Conservation (phyloP, 345 rosid genomes). For the Eucalyptus albens region DNA sequence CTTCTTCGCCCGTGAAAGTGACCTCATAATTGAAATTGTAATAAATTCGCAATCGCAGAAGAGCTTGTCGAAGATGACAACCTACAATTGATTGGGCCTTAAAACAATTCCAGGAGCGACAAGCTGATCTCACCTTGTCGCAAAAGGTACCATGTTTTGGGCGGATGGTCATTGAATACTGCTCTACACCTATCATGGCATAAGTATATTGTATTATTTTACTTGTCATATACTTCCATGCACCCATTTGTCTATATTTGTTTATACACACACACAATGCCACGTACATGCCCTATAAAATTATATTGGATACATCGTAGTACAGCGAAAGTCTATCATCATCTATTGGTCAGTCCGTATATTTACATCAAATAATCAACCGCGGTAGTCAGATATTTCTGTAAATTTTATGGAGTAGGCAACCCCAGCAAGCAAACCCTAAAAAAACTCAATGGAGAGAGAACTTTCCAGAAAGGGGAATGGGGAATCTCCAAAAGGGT, state of each 20-base stretch:
- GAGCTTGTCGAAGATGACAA: background rate
- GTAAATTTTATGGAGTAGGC: background rate
- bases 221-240: background rate
- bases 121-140: background rate
- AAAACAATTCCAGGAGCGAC: background rate
- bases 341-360: background rate
- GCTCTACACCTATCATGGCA: background rate
- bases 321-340: background rate
- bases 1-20: background rate
- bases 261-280: background rate
- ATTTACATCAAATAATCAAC: background rate
- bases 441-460: background rate
- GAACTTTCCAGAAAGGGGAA: conserved; percentile 1
- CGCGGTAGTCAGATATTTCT: background rate
- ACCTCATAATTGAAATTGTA: background rate
- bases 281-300: background rate
- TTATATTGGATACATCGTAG: background rate
- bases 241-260: background rate
- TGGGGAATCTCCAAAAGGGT: conserved; percentile 16
- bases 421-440: background rate
- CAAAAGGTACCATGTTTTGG: background rate
- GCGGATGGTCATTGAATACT: background rate
- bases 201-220: background rate
- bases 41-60: background rate
- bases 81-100: background rate